These are phyloP conservation scores for Scleroderma citrinum DNA, from an alignment of 768 basidiomycete species.

Conservation along the genomic window DNA sequence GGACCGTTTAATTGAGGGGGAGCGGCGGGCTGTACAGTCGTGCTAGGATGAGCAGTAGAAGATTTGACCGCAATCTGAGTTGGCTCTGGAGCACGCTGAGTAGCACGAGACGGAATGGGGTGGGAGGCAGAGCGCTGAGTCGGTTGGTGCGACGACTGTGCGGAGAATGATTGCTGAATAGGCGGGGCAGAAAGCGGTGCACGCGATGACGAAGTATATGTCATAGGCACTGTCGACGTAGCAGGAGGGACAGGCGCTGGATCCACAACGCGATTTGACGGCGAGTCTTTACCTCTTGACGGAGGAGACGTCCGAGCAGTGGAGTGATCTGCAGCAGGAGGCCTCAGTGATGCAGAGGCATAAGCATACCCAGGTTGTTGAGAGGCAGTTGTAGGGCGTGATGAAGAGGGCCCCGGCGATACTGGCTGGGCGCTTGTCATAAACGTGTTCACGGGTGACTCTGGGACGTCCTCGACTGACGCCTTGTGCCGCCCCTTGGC, in stretches of 20 bases:
- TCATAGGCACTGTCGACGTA: slow-evolving; percentile 13
- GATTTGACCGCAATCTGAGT: slow-evolving; percentile 13
- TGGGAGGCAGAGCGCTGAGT: slow-evolving; percentile 17
- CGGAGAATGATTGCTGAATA: slow-evolving; percentile 10
- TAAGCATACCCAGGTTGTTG: slow-evolving; percentile 4
- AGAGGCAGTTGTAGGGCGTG: slow-evolving; percentile 6
- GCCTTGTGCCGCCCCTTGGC: slow-evolving; percentile 19
- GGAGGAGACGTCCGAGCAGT: slow-evolving; percentile 15
- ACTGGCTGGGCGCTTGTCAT: slow-evolving; percentile 1
- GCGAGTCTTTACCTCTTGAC: slow-evolving; percentile 16
- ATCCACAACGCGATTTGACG: slow-evolving; percentile 10
- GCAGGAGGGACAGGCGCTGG: background rate
- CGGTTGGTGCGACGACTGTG: slow-evolving; percentile 3
- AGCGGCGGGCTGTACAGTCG: background rate
- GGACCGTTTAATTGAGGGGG: background rate
- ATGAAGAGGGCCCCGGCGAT: slow-evolving; percentile 3
- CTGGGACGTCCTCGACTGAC: slow-evolving; percentile 24
- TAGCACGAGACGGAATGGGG: slow-evolving; percentile 14
- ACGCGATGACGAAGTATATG: slow-evolving; percentile 8
- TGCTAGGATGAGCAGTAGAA: background rate
- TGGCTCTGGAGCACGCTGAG: slow-evolving; percentile 20
- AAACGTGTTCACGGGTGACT: slow-evolving; percentile 14
- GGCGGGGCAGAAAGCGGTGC: slow-evolving; percentile 19
- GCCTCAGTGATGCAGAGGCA: slow-evolving; percentile 1
- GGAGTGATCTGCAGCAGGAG: slow-evolving; percentile 6